Evolutionary conservation across 495 filamentous ascomycete genomes (phyloP), one percentile per base, ranked within the genome.

Genomic region (Rhypophila decipiens): DNA sequence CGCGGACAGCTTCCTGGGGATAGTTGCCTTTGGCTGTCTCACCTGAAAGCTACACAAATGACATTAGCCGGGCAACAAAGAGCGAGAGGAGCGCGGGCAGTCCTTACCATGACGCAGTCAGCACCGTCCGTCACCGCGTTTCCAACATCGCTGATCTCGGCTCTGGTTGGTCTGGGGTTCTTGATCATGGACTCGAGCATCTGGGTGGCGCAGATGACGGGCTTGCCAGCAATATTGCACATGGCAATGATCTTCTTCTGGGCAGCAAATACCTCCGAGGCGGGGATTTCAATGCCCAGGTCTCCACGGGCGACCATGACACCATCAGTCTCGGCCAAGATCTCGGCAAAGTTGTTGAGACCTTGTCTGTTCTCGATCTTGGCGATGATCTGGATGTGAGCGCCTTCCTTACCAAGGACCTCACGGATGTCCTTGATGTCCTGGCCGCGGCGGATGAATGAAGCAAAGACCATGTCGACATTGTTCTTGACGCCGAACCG

Each of bases 181-280:
- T 95, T 93, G 69, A 95, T 97, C 93, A 98, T 98, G 56, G 88
- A 95, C 79, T 98, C 93, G 51, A 98, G 78, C 72, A 76, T 76
- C 57, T 76, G 72, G 7, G 72, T 76, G 42, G 88, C 88, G 56
- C 90, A 96, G 65, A 97, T 96, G 62, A 89, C 88, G 52, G 93
- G 93, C 79, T 98, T 98, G 66, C 94, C 93, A 58, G 90, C 91
- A 63, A 96, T 85, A 78, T 98, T 98, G 80, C 94, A 97, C 83
- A 96, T 97, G 67, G 91, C 88, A 71, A 97, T 97, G 85, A 98
- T 90, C 88, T 97, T 97, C 84, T 98, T 98, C 79, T 98, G 93
- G 39, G 93, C 93, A 53, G 95, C 85, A 73, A 97, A 98, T 45
- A 98, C 93, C 78, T 98, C 94, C 44, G 91, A 87, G 31, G 94